Evolutionary conservation across 73 alveolate genomes (phyloP).

Genomic region (Urostyla sp.): DNA sequence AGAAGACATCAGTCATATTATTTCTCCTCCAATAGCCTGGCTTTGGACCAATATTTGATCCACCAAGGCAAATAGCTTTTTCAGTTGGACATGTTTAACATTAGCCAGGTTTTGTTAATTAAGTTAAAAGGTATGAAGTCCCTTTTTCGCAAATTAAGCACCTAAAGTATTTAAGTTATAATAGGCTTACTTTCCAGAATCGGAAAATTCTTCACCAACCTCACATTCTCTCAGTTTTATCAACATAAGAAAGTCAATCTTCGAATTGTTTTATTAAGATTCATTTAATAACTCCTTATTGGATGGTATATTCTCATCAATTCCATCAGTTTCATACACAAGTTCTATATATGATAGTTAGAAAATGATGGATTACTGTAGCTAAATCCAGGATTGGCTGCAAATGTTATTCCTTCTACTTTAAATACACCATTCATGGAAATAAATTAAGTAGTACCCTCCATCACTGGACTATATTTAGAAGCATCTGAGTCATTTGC

Average conservation of each 20-base stretch:
- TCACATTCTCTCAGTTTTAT: slow-evolving; percentile 27
- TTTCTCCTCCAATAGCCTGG: slow-evolving; percentile 22
- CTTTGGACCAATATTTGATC: background rate
- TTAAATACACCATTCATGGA: slow-evolving; percentile 9
- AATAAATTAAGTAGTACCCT: background rate
- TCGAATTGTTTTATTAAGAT: background rate
- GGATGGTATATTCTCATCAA: slow-evolving; percentile 13
- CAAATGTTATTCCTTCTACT: background rate
- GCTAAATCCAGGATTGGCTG: slow-evolving; percentile 22
- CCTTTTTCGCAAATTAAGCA: slow-evolving; percentile 13
- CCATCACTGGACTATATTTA: background rate
- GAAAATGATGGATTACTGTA: too few species aligned
- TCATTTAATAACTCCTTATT: slow-evolving; percentile 3
- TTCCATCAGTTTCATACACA: slow-evolving; percentile 12
- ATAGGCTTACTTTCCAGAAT: slow-evolving; percentile 46
- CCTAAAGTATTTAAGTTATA: background rate
- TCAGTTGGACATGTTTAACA: slow-evolving; percentile 57
- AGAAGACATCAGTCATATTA: background rate
- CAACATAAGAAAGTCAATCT: background rate
- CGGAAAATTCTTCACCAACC: slow-evolving; percentile 57
- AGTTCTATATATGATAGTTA: too few species aligned
- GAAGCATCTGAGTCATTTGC: background rate
- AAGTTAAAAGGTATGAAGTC: background rate
- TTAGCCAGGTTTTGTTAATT: slow-evolving; percentile 29
- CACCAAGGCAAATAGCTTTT: slow-evolving; percentile 43